phyloP scores from a whole-genome alignment of 1,139 yeast species.

The Lodderomyces beijingensis region DNA sequence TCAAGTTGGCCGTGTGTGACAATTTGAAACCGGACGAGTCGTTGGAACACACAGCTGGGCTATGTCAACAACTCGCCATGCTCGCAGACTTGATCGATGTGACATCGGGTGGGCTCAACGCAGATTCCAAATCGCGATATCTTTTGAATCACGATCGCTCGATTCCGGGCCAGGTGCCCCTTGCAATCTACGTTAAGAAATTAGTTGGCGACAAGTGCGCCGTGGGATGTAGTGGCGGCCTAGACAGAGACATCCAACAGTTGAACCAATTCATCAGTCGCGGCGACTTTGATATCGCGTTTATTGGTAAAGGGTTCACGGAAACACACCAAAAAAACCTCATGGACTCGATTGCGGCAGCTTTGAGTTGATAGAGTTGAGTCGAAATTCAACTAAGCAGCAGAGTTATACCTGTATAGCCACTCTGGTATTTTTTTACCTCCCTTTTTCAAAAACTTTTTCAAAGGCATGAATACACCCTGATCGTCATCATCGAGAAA shows the following conservation, averaged over 20 bases:
- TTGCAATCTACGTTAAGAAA: slow-evolving; percentile 38
- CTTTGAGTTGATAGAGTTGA: neutral
- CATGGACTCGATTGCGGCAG: neutral
- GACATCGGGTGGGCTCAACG: slow-evolving; percentile 49
- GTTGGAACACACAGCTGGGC: slow-evolving; percentile 17
- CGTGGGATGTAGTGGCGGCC: slow-evolving; percentile 46
- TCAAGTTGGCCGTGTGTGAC: slow-evolving; percentile 43
- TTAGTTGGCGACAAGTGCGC: slow-evolving; percentile 35
- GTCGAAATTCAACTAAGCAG: neutral
- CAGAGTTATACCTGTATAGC: slow-evolving; percentile 34
- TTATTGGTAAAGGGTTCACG: slow-evolving; percentile 43
- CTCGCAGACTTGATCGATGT: slow-evolving; percentile 31
- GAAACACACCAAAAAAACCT: slow-evolving; percentile 23
- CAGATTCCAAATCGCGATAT: slow-evolving; percentile 14
- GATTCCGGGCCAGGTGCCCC: slow-evolving; percentile 24
- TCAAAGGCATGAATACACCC: slow-evolving; percentile 49
- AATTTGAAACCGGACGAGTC: slow-evolving; percentile 18
- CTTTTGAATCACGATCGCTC: slow-evolving; percentile 8
- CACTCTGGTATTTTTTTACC: slow-evolving; percentile 50
- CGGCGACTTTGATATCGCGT: slow-evolving; percentile 41
- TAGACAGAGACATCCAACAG: slow-evolving; percentile 23
- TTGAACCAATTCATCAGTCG: slow-evolving; percentile 37
- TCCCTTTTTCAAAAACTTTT: slow-evolving; percentile 46
- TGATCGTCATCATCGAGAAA: slow-evolving; percentile 61
- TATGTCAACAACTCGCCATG: neutral